phyloP scores from a whole-genome alignment of 441 rosid species.

The Populus hybrid region DNA sequence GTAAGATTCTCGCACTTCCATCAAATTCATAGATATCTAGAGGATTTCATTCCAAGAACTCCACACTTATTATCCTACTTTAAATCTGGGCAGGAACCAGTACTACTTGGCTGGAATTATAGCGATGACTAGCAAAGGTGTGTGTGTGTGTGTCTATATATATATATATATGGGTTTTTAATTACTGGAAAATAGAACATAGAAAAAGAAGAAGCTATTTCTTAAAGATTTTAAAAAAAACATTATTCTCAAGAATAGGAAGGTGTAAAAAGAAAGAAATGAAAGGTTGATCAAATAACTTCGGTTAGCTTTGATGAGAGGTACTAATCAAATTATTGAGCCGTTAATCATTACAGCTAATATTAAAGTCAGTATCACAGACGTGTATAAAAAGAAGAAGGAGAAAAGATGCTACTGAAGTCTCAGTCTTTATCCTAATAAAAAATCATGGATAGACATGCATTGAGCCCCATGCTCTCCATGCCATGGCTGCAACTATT shows the following conservation, averaged over 20 bases:
- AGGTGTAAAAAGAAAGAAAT: not conserved
- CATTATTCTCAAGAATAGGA: not conserved
- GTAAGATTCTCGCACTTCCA: not conserved
- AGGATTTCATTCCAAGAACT: not conserved
- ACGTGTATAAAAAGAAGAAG: too few species aligned
- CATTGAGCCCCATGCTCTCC: too few species aligned
- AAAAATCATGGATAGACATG: too few species aligned
- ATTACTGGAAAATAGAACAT: not conserved
- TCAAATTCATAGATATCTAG: not conserved
- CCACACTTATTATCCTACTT: not conserved
- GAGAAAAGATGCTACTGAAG: too few species aligned
- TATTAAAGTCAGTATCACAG: too few species aligned
- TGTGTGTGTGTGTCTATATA: not conserved
- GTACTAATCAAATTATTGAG: not conserved
- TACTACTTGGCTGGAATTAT: not conserved
- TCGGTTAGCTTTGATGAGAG: not conserved
- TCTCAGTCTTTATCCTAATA: too few species aligned
- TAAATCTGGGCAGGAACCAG: not conserved
- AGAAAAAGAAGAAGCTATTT: not conserved
- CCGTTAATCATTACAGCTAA: not conserved
- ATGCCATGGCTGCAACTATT: too few species aligned
- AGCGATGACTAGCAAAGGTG: not conserved
- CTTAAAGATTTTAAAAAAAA: not conserved
- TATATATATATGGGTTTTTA: not conserved
- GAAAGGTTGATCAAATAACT: not conserved